Percentiles rank a stretch among this genome's conserved stretches.
Evolutionary conservation across 75 land plant genomes (phyloP).

Genomic region (Adiantum capillusveneris): DNA sequence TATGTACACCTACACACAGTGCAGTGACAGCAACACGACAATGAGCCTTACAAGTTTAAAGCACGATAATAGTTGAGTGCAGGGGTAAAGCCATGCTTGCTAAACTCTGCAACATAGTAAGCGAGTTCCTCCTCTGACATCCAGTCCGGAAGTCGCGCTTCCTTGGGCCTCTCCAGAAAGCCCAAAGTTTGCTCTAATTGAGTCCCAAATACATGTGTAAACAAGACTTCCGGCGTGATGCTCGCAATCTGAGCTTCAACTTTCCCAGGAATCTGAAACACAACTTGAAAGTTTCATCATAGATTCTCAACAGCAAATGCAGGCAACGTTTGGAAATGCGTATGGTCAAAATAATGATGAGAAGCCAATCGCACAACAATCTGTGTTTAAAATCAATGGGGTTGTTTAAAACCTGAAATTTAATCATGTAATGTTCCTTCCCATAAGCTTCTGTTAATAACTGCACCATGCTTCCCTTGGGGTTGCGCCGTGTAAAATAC

Average conservation of each 20-base stretch:
- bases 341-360: too few relatives aligned
- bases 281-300: neutral
- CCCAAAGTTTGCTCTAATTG: too few relatives aligned
- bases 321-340: neutral
- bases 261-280: neutral
- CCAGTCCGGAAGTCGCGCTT: constrained; percentile 78
- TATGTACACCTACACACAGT: too few relatives aligned
- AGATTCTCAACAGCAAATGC: neutral
- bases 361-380: too few relatives aligned
- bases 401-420: constrained; percentile 29
- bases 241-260: neutral
- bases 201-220: too few relatives aligned
- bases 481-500: constrained; percentile 16
- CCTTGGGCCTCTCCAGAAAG: too few relatives aligned
- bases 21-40: too few relatives aligned
- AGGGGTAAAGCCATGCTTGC: constrained; percentile 38
- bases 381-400: neutral
- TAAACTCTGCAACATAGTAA: constrained; percentile 39
- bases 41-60: constrained; percentile 43
- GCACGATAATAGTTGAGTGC: constrained; percentile 54
- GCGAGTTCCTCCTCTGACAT: constrained; percentile 58
- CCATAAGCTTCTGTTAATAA: constrained; percentile 9
- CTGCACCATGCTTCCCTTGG: constrained; percentile 13
- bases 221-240: neutral
- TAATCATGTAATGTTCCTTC: constrained; percentile 28